Percentiles rank a stretch among this genome's conserved stretches.
Conservation (phyloP, 2,329 filamentous ascomycete genomes). For the Beauveria sp. region DNA sequence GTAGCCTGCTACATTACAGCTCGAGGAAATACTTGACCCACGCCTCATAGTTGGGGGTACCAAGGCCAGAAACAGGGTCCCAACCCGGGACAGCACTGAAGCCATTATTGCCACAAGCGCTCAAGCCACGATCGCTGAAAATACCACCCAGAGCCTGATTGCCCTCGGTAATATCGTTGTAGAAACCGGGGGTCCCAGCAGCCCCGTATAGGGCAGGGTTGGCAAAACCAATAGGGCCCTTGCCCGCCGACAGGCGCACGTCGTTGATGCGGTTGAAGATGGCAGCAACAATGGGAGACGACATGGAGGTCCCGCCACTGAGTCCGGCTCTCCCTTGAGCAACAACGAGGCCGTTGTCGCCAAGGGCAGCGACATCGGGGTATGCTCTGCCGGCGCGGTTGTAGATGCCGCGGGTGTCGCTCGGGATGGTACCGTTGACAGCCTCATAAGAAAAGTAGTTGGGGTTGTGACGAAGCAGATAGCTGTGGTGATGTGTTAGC, state of each 20-base stretch:
- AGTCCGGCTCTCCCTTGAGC: slow-evolving; percentile 34
- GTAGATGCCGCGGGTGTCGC: slow-evolving; percentile 32
- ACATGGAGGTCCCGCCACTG: slow-evolving; percentile 27
- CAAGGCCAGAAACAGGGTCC: slow-evolving; percentile 22
- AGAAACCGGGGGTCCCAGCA: slow-evolving; percentile 2
- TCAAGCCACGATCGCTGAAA: slow-evolving; percentile 9
- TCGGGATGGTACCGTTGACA: slow-evolving; percentile 23
- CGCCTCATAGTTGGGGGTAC: slow-evolving; percentile 11
- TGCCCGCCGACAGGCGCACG: slow-evolving; percentile 20
- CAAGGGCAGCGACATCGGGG: slow-evolving; percentile 38
- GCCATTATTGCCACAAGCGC: slow-evolving; percentile 16
- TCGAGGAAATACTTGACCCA: slow-evolving; percentile 3
- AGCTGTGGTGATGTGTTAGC: slow-evolving; percentile 19
- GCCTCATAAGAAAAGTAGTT: slow-evolving; percentile 22
- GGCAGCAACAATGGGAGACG: slow-evolving; percentile 14
- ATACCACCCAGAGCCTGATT: slow-evolving; percentile 15
- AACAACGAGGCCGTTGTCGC: slow-evolving; percentile 35
- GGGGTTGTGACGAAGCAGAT: slow-evolving; percentile 22
- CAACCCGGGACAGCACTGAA: slow-evolving; percentile 19
- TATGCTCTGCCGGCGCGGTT: slow-evolving; percentile 29
- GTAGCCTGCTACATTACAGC: not conserved
- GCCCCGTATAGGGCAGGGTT: slow-evolving; percentile 11
- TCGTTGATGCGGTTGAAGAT: slow-evolving; percentile 16
- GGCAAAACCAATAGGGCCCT: slow-evolving; percentile 29
- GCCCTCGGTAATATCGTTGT: slow-evolving; percentile 20